Evolutionary conservation across 2,329 filamentous ascomycete genomes (phyloP).

Genomic region (Fusarium beomiforme): DNA sequence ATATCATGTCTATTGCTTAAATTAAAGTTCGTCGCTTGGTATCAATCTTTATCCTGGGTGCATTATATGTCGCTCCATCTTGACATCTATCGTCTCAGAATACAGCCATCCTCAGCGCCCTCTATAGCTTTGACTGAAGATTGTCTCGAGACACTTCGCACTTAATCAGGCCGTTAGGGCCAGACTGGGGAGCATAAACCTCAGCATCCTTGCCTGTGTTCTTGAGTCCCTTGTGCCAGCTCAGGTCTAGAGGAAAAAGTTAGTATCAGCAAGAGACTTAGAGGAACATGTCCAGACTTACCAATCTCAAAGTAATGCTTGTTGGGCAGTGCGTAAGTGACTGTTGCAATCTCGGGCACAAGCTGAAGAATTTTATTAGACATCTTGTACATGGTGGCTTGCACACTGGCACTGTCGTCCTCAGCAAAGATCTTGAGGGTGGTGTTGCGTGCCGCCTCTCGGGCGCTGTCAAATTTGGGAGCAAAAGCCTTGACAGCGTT

Average conservation of each 20-base stretch:
- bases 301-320: constrained; percentile 99
- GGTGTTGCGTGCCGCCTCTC: constrained; percentile 79
- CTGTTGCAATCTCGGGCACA: constrained; percentile 75
- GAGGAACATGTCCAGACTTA: constrained; percentile 56
- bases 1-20: constrained; percentile 3
- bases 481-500: constrained; percentile 72
- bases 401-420: constrained; percentile 91
- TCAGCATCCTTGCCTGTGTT: constrained; percentile 97
- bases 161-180: constrained; percentile 95
- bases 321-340: constrained; percentile 90
- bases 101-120: neutral
- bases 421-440: constrained; percentile 92
- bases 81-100: constrained; percentile 13
- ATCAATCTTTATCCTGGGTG: constrained; percentile 27
- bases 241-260: constrained; percentile 71
- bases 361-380: constrained; percentile 82
- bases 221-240: constrained; percentile 95
- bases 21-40: constrained; percentile 27
- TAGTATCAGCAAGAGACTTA: constrained; percentile 22
- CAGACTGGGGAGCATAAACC: constrained; percentile 91
- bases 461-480: constrained; percentile 80
- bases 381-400: constrained; percentile 99
- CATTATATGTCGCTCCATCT: constrained; percentile 33
- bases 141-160: constrained; percentile 79
- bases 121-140: constrained; percentile 23